A percentile compares a stretch with the other conserved stretches of the same genome.
These are phyloP conservation scores for Coemansia reversa DNA, from an alignment of 192 early-diverging fungal genomes.

Conservation along the genomic window DNA sequence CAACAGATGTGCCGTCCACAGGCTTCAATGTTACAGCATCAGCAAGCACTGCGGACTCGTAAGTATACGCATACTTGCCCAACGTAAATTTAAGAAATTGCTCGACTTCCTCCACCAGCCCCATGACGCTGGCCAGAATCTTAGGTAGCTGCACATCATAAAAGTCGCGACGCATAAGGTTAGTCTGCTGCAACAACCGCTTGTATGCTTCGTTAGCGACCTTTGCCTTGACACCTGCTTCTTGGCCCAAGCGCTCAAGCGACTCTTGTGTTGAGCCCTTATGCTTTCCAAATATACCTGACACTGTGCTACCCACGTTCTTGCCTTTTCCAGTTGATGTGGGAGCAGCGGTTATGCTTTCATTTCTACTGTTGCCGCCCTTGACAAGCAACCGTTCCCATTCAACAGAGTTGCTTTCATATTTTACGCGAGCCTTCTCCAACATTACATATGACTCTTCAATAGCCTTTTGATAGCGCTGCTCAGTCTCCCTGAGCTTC, in stretches of 20 bases:
- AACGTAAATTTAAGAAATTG: slow-evolving; percentile 75
- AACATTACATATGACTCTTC: slow-evolving; percentile 74
- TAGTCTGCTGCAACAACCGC: slow-evolving; percentile 72
- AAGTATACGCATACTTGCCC: slow-evolving; percentile 74
- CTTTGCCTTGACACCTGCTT: slow-evolving; percentile 80
- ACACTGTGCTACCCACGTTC: slow-evolving; percentile 41
- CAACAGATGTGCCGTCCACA: slow-evolving; percentile 24
- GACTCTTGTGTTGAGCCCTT: slow-evolving; percentile 53
- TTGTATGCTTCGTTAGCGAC: slow-evolving; percentile 82
- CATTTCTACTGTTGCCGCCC: slow-evolving; percentile 20
- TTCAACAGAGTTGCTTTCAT: slow-evolving; percentile 76
- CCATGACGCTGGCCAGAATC: slow-evolving; percentile 77
- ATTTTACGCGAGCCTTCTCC: slow-evolving; percentile 83
- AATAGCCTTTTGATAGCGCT: slow-evolving; percentile 70
- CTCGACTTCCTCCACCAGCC: slow-evolving; percentile 82
- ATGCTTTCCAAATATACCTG: slow-evolving; percentile 54
- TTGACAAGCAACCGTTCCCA: slow-evolving; percentile 78
- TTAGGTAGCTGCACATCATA: slow-evolving; percentile 77
- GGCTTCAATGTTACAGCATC: slow-evolving; percentile 72
- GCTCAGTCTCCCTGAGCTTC: slow-evolving; percentile 79
- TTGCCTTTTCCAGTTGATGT: slow-evolving; percentile 25
- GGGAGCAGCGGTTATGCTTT: slow-evolving; percentile 6
- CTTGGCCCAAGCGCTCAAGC: slow-evolving; percentile 80
- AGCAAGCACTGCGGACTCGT: slow-evolving; percentile 71
- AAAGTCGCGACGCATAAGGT: slow-evolving; percentile 73